phyloP scores from a whole-genome alignment of 2,329 filamentous ascomycete genomes.

The Camillea tinctor region DNA sequence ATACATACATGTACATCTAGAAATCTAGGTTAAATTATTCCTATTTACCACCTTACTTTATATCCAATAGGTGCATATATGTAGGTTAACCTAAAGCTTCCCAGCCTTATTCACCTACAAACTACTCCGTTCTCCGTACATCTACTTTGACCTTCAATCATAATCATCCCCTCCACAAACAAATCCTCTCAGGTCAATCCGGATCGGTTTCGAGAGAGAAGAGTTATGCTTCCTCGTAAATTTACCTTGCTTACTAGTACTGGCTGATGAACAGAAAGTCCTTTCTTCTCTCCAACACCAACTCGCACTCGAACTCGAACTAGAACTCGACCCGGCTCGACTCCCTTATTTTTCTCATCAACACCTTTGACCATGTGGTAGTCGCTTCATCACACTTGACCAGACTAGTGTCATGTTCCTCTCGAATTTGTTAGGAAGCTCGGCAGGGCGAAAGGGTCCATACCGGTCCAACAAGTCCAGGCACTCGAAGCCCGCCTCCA shows the following conservation, averaged over 20 bases:
- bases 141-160: no score
- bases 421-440: constrained; percentile 14
- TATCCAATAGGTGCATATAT: no score
- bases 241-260: not conserved
- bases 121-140: no score
- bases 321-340: no score
- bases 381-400: not conserved
- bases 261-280: not conserved
- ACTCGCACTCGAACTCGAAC: no score
- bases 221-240: not conserved
- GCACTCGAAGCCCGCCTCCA: constrained; percentile 10
- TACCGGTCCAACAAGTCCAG: constrained; percentile 15
- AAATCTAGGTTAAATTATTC: no score
- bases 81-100: no score
- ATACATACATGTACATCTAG: no score
- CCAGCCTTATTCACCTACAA: no score
- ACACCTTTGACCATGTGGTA: not conserved
- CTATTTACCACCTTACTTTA: no score
- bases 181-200: not conserved
- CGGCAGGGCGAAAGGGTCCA: constrained; percentile 16
- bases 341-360: no score
- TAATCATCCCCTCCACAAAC: no score
- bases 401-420: constrained; percentile 13
- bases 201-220: not conserved
- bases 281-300: not conserved